Conservation (phyloP, 345 rosid species). For the Dovyalis caffra region DNA sequence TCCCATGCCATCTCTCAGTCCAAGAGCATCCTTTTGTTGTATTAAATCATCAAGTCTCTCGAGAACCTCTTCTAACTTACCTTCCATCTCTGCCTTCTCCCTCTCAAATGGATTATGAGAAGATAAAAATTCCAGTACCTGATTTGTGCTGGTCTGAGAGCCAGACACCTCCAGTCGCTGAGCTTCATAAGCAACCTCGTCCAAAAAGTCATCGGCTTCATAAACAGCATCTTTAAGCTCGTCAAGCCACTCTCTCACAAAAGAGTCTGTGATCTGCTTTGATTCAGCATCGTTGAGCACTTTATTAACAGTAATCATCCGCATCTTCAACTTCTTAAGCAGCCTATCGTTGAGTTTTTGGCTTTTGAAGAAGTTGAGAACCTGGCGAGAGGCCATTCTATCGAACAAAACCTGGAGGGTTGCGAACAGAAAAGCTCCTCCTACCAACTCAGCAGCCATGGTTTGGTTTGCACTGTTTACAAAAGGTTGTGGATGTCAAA, state of each 20-base stretch:
- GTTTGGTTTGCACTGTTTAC: no score
- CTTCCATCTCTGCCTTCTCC: not conserved
- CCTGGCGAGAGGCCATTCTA: constrained; percentile 9
- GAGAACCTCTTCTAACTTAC: not conserved
- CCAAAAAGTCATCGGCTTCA: no score
- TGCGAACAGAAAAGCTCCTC: no score
- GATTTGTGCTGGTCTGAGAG: not conserved
- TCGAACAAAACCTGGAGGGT: no score
- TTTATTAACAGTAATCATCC: no score
- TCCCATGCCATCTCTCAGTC: not conserved
- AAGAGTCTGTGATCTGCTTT: not conserved
- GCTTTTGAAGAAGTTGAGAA: not conserved
- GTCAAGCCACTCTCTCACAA: constrained; percentile 6
- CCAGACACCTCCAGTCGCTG: not conserved
- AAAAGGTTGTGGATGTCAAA: no score
- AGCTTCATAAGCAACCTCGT: no score
- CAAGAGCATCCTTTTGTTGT: not conserved
- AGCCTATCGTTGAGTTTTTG: not conserved
- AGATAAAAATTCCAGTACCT: not conserved
- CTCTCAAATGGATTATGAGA: no score
- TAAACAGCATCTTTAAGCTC: no score
- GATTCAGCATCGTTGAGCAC: constrained; percentile 6
- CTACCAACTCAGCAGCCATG: no score
- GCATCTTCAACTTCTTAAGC: no score
- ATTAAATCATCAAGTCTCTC: not conserved